Evolutionary conservation across 1,139 yeast species (phyloP).

Genomic region (Candida sanyaensis): DNA sequence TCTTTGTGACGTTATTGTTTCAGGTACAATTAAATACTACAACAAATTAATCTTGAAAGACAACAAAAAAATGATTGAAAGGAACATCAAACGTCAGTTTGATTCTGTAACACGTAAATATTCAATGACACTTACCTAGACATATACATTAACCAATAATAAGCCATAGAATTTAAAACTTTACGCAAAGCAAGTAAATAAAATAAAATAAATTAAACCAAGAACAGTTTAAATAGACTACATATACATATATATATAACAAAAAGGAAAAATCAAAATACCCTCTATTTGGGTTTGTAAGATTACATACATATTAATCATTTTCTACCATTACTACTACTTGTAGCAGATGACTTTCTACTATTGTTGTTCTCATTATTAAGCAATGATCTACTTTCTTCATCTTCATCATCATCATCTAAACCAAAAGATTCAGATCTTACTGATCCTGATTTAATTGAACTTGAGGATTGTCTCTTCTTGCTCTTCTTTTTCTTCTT

Average conservation of each 20-base stretch:
- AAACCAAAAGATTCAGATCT: slow-evolving; percentile 7
- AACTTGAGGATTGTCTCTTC: slow-evolving; percentile 6
- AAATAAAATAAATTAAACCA: too few relatives aligned
- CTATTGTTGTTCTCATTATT: neutral
- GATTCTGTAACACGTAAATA: too few relatives aligned
- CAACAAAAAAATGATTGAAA: too few relatives aligned
- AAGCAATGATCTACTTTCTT: slow-evolving; percentile 11
- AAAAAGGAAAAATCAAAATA: neutral
- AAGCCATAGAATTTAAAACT: neutral
- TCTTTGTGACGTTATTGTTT: too few relatives aligned
- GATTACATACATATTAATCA: neutral
- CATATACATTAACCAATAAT: neutral
- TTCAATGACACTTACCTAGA: neutral
- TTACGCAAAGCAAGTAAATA: neutral
- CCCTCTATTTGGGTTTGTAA: neutral
- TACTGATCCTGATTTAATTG: slow-evolving; percentile 9
- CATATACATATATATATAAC: neutral
- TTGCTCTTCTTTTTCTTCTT: slow-evolving; percentile 8
- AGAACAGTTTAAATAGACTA: neutral
- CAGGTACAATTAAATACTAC: too few relatives aligned
- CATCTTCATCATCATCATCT: slow-evolving; percentile 10
- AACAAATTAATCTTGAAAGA: too few relatives aligned
- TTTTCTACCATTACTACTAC: slow-evolving; percentile 4
- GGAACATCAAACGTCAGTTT: too few relatives aligned
- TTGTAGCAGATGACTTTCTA: slow-evolving; percentile 8